These are phyloP conservation scores for Fusarium hostae DNA, from an alignment of 2,329 filamentous ascomycete species.

Conservation along the genomic window DNA sequence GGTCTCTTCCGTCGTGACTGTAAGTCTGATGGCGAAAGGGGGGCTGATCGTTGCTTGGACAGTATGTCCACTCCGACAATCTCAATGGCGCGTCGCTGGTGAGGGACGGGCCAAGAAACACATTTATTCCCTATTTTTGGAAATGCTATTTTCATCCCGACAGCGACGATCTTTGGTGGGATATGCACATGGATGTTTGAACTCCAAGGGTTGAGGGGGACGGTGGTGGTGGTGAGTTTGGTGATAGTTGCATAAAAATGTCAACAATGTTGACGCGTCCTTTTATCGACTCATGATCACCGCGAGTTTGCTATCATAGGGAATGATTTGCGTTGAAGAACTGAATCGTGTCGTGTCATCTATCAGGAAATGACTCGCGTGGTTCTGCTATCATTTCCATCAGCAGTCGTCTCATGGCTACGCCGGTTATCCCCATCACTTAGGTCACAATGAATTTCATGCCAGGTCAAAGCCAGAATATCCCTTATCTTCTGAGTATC, in stretches of 20 bases:
- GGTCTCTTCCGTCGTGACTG: background rate
- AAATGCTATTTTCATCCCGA: slow-evolving; percentile 34
- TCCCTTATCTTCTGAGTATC: background rate
- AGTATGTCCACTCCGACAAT: slow-evolving; percentile 23
- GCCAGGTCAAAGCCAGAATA: background rate
- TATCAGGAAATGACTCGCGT: background rate
- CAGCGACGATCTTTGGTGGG: slow-evolving; percentile 17
- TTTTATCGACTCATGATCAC: slow-evolving; percentile 4
- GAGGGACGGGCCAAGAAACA: slow-evolving; percentile 8
- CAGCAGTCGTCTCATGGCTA: background rate
- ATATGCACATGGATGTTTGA: background rate
- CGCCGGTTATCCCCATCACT: background rate
- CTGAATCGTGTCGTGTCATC: background rate
- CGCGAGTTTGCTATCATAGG: background rate
- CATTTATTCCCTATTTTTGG: slow-evolving; percentile 32
- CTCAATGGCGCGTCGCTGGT: slow-evolving; percentile 31
- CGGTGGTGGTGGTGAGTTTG: background rate
- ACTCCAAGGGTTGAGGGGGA: slow-evolving; percentile 1
- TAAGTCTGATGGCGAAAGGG: slow-evolving; percentile 27
- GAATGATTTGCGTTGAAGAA: background rate
- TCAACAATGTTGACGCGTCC: slow-evolving; percentile 9
- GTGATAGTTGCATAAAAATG: slow-evolving; percentile 10
- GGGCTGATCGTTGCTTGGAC: slow-evolving; percentile 35
- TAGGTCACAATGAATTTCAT: background rate
- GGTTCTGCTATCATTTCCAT: background rate